Conservation (phyloP, 495 filamentous ascomycete genomes). For the Aspergillus hancockii region DNA sequence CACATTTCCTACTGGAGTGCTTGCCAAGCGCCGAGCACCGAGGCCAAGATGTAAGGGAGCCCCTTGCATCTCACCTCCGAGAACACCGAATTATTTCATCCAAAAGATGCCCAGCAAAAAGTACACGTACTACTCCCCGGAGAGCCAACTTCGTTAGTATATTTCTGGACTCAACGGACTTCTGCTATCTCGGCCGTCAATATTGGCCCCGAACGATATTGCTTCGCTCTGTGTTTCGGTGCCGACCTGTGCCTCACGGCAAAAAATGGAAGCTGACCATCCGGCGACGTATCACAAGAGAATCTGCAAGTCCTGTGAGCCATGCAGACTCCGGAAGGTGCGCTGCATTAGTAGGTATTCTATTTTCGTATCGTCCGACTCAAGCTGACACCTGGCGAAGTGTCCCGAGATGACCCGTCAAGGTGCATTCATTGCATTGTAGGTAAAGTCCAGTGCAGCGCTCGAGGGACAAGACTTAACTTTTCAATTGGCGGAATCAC, state of each 20-base stretch:
- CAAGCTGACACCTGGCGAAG: not conserved
- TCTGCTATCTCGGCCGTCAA: not conserved
- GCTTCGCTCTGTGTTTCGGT: not conserved
- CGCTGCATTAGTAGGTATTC: constrained; percentile 31
- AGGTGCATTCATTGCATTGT: constrained; percentile 9
- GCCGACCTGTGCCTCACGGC: not conserved
- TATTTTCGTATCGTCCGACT: constrained; percentile 2
- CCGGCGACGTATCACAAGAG: not conserved
- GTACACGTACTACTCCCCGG: no score
- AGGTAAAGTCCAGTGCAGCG: not conserved
- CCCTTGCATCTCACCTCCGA: not conserved
- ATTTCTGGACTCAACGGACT: no score
- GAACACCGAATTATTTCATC: not conserved
- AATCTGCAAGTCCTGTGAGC: constrained; percentile 30
- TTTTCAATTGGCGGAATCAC: not conserved
- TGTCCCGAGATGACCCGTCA: not conserved
- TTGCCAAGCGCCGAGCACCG: constrained; percentile 9
- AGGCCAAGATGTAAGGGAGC: not conserved
- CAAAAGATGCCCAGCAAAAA: no score
- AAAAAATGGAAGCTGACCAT: not conserved
- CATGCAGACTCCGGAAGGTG: constrained; percentile 33
- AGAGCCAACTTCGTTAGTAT: no score
- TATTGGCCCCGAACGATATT: no score
- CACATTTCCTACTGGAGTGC: no score
- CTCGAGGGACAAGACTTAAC: not conserved